Evolutionary conservation across 257 asterid species (phyloP).

Genomic region (Lantana camara): DNA sequence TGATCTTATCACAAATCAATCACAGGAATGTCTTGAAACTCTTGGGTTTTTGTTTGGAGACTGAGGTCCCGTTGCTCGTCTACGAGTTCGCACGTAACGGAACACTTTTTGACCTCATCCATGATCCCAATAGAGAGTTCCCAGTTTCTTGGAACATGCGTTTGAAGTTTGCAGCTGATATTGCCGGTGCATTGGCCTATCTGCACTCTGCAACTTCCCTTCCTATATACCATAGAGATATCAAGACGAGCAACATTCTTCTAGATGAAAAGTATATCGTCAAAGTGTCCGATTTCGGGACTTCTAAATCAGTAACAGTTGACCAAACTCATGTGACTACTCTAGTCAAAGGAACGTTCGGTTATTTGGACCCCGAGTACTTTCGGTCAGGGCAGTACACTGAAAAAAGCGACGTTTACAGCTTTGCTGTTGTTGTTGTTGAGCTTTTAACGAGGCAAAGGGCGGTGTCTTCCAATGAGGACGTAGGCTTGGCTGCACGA

Average conservation of each 20-base stretch:
- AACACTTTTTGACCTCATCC: constrained; percentile 21
- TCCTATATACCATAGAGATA: too few relatives aligned
- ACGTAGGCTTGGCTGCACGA: constrained; percentile 36
- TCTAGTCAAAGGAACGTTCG: constrained; percentile 39
- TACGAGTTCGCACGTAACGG: constrained; percentile 24
- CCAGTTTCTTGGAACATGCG: constrained; percentile 29
- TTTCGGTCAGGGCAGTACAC: constrained; percentile 36
- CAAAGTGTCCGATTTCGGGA: constrained; percentile 31
- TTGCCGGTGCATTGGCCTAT: constrained; percentile 26
- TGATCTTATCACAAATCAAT: constrained; percentile 31
- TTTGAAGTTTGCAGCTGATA: constrained; percentile 23
- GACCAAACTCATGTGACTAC: constrained; percentile 43
- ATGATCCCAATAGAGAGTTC: constrained; percentile 7
- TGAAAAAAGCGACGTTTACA: constrained; percentile 45
- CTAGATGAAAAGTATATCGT: too few relatives aligned
- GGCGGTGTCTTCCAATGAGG: constrained; percentile 33
- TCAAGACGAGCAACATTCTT: too few relatives aligned
- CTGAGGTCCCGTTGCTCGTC: constrained; percentile 22
- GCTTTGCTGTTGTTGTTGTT: constrained; percentile 42
- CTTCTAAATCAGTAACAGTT: constrained; percentile 16
- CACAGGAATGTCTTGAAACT: constrained; percentile 31
- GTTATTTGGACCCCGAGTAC: constrained; percentile 44
- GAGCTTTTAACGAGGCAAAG: constrained; percentile 41
- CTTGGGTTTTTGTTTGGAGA: constrained; percentile 29
- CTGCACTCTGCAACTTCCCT: constrained; percentile 31